Percentiles rank a stretch among this genome's conserved stretches.
Evolutionary conservation across 2,329 filamentous ascomycete genomes (phyloP).

Genomic region (Phyllosticta citribraziliensis): DNA sequence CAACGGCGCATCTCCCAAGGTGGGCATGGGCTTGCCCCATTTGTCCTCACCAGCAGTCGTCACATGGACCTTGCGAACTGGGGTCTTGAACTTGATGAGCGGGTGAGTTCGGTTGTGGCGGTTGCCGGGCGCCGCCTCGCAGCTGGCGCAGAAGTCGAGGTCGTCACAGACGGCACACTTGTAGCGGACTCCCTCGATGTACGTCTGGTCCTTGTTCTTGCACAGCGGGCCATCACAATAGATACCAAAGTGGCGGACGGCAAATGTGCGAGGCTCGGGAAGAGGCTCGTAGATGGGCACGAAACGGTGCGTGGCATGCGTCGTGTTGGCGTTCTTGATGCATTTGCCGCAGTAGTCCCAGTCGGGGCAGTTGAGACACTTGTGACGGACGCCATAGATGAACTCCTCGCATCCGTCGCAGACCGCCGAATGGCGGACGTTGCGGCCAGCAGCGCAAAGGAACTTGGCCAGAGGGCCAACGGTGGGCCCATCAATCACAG

Average conservation of each 20-base stretch:
- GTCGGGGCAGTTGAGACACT: constrained; percentile 93
- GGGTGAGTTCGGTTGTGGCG: constrained; percentile 92
- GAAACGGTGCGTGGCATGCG: constrained; percentile 80
- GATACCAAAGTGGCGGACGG: constrained; percentile 65
- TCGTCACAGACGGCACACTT: constrained; percentile 97
- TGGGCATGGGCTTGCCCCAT: constrained; percentile 52
- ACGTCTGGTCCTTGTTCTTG: constrained; percentile 44
- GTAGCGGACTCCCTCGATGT: constrained; percentile 80
- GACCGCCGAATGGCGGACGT: constrained; percentile 73
- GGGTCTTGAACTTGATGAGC: constrained; percentile 91
- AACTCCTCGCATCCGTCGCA: constrained; percentile 90
- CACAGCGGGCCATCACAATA: constrained; percentile 94
- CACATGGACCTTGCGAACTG: constrained; percentile 78
- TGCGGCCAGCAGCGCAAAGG: constrained; percentile 70
- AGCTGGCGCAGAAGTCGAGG: constrained; percentile 87
- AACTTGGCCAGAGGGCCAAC: constrained; percentile 53
- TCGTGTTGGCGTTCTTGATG: constrained; percentile 52
- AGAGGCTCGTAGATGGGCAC: constrained; percentile 74
- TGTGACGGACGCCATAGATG: constrained; percentile 84
- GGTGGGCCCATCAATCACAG: constrained; percentile 49
- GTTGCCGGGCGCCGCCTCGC: constrained; percentile 79
- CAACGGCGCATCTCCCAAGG: constrained; percentile 57
- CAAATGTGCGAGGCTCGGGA: constrained; percentile 35
- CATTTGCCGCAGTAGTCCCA: constrained; percentile 91
- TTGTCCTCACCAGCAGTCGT: constrained; percentile 73